phyloP scores from a whole-genome alignment of 441 rosid genomes.

The Adansonia gregorii region DNA sequence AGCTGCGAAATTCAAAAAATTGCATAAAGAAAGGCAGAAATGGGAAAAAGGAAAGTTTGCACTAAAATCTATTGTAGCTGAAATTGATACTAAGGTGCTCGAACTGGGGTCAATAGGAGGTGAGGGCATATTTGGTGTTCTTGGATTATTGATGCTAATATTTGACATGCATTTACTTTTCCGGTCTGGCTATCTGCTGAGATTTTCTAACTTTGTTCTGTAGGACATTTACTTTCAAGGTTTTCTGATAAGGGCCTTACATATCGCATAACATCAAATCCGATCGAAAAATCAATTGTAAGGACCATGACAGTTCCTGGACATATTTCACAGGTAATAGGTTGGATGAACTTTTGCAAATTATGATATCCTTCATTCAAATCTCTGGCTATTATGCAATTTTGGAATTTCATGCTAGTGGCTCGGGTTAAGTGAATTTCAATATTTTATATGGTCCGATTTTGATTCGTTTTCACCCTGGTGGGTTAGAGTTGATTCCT shows the following conservation, averaged over 20 bases:
- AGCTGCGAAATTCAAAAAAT: constrained; percentile 70
- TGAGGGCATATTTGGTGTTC: constrained; percentile 31
- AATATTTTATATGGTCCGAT: not conserved
- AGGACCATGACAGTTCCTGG: constrained; percentile 89
- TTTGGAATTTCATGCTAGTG: constrained; percentile 5
- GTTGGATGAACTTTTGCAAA: constrained; percentile 20
- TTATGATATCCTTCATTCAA: not conserved
- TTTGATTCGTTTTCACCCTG: constrained; percentile 10
- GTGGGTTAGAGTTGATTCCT: constrained; percentile 17
- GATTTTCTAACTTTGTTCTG: constrained; percentile 36
- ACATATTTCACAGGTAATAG: constrained; percentile 66
- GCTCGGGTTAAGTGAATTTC: constrained; percentile 7
- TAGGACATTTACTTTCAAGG: constrained; percentile 87
- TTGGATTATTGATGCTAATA: constrained; percentile 27
- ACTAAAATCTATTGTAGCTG: constrained; percentile 77
- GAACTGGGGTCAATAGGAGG: constrained; percentile 88
- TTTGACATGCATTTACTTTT: constrained; percentile 4
- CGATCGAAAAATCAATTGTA: constrained; percentile 80
- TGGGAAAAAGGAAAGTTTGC: constrained; percentile 97
- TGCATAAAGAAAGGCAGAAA: constrained; percentile 79
- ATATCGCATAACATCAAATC: constrained; percentile 70
- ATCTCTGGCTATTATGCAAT: not conserved
- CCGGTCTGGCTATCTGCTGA: constrained; percentile 28
- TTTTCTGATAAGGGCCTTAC: constrained; percentile 83
- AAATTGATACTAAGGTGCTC: constrained; percentile 78